Conservation (phyloP, 768 basidiomycete species). For the Auriculariales sp. region DNA sequence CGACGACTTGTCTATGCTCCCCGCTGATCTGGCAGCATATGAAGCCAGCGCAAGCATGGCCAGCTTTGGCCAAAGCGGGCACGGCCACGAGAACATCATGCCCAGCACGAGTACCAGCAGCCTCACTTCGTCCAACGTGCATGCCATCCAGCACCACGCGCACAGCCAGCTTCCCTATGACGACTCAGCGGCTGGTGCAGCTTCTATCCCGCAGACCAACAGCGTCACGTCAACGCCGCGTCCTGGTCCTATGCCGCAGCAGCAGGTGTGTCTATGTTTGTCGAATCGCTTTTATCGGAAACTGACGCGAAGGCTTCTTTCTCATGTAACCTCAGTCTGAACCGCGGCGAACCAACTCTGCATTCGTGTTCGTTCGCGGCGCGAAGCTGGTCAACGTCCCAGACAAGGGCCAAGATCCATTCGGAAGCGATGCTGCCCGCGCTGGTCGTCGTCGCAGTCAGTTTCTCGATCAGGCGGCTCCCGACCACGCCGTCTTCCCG, state of each 20-base stretch:
- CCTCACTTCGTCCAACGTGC: not conserved
- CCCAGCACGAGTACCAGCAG: not conserved
- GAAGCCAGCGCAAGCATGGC: not conserved
- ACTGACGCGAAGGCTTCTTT: too few relatives aligned
- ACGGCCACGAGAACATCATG: not conserved
- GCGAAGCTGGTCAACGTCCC: not conserved
- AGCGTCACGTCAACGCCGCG: too few relatives aligned
- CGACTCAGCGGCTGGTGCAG: not conserved
- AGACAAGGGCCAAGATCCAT: not conserved
- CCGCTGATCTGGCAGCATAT: not conserved
- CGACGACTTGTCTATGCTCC: not conserved
- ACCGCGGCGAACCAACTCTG: not conserved
- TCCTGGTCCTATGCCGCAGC: too few relatives aligned
- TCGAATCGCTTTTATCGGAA: too few relatives aligned
- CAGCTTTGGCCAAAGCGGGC: not conserved
- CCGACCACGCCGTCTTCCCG: too few relatives aligned
- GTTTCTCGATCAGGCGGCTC: not conserved
- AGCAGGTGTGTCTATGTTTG: too few relatives aligned
- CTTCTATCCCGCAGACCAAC: too few relatives aligned
- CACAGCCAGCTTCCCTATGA: too few relatives aligned
- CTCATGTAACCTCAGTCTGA: too few relatives aligned
- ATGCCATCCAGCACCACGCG: not conserved
- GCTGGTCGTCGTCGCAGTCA: not conserved
- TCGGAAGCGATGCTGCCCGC: not conserved
- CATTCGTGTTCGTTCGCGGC: not conserved